Evolutionary conservation across 2,329 filamentous ascomycete species (phyloP).

Genomic region (Thyridium curvatum): DNA sequence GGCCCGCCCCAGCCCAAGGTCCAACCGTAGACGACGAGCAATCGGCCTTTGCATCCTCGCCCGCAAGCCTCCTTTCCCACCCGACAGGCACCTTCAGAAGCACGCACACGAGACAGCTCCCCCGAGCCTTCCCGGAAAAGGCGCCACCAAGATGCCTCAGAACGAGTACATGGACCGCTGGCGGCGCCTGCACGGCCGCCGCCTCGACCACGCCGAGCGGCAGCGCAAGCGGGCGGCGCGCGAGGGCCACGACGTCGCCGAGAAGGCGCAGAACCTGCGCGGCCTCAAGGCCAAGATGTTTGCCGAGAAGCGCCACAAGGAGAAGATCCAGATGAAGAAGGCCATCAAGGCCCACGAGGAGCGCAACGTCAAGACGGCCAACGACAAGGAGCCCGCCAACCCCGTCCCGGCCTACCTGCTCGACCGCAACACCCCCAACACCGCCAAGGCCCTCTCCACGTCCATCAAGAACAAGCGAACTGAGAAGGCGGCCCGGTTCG

Average conservation of each 20-base stretch:
- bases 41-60: no score
- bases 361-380: conserved; percentile 82
- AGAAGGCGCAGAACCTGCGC: conserved; percentile 88
- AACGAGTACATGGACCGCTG: conserved; percentile 81
- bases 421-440: conserved; percentile 57
- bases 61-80: no score
- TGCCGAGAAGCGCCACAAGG: conserved; percentile 87
- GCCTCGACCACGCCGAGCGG: conserved; percentile 79
- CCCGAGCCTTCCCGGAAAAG: no score
- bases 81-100: no score
- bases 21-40: no score
- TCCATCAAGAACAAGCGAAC: conserved; percentile 94
- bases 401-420: conserved; percentile 90
- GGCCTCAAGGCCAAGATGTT: conserved; percentile 90
- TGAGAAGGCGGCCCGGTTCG: conserved; percentile 92
- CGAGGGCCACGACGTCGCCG: conserved; percentile 80
- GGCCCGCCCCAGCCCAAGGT: no score
- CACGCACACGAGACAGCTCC: no score
- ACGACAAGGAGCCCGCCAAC: conserved; percentile 71
- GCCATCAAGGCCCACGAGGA: conserved; percentile 92
- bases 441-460: conserved; percentile 50
- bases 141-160: conserved; percentile 49
- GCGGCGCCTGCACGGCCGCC: conserved; percentile 52
- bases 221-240: conserved; percentile 80
- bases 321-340: conserved; percentile 99